A percentile compares a stretch with the other conserved stretches of the same genome.
Conservation (phyloP, 805 yeast species). For the Sugiyamaella smithiae region DNA sequence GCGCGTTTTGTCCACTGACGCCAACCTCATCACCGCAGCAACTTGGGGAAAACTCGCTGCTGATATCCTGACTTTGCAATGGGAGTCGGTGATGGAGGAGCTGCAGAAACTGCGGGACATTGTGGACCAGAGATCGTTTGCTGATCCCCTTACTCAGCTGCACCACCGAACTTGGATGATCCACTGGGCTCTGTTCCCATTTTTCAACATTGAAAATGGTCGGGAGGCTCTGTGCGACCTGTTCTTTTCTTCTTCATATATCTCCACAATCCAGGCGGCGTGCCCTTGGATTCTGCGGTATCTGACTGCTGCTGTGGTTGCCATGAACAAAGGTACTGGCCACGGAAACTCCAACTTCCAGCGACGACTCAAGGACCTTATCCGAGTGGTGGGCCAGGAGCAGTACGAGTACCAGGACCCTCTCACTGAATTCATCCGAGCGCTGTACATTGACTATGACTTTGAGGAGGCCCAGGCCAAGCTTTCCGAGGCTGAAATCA, state of each 20-base stretch:
- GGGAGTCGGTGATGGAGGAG: slow-evolving; percentile 54
- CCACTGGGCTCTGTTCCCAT: slow-evolving; percentile 67
- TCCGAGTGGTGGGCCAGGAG: slow-evolving; percentile 58
- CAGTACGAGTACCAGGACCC: slow-evolving; percentile 65
- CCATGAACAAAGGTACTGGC: slow-evolving; percentile 28
- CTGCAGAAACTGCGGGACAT: slow-evolving; percentile 53
- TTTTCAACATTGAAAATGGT: slow-evolving; percentile 53
- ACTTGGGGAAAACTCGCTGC: slow-evolving; percentile 71
- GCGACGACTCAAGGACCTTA: slow-evolving; percentile 56
- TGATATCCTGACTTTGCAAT: slow-evolving; percentile 52
- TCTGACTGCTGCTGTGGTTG: slow-evolving; percentile 55
- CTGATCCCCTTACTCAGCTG: slow-evolving; percentile 55
- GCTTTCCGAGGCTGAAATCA: slow-evolving; percentile 46
- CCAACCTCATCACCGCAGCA: slow-evolving; percentile 50
- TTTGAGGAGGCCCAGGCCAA: slow-evolving; percentile 51
- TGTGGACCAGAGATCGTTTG: slow-evolving; percentile 53
- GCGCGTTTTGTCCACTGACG: slow-evolving; percentile 52
- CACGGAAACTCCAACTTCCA: slow-evolving; percentile 40
- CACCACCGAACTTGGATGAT: slow-evolving; percentile 65
- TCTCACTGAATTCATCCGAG: slow-evolving; percentile 53
- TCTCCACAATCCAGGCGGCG: slow-evolving; percentile 66
- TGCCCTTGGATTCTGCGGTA: slow-evolving; percentile 72
- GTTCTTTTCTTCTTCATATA: slow-evolving; percentile 56
- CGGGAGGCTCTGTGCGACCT: slow-evolving; percentile 54
- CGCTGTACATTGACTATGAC: slow-evolving; percentile 57